Base-by-base conservation (phyloP, 1,139 yeast species). In the Debaryomyces nepalensis region DNA sequence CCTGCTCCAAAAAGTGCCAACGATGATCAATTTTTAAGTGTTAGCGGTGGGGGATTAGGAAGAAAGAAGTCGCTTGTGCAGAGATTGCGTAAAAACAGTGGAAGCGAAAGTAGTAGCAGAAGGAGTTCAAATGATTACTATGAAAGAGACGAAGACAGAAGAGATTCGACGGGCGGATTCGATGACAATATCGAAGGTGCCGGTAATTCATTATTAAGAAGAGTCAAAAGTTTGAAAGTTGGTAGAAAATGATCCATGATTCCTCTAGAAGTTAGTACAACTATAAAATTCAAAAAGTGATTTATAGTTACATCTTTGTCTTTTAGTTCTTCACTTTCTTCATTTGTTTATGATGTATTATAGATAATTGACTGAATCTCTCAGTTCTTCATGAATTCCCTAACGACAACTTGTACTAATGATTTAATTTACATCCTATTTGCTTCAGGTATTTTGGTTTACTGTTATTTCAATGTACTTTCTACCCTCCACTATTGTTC, bases 151-250 rank as follows among this genome's bases (percentile, higher is more conserved):
- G 53, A 47, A 29, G 49, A 53, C 29, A 54, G 66, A 46, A 52
- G 61, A 39, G 62, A 60, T 6, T 55, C 60, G 6, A 44, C 55
- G 30, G 54, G 54, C 36, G 43, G 36, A 41, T 34, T 46, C 35
- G 58, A 59, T 11, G 69, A 63, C 30, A 70, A 61, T 19, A 68
- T 64, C 26, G 71, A 66, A 29, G 67, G 64, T 33, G 47, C 60
- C 24, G 65, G 68, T 26, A 63, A 68, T 62, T 71, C 88, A 8
- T 74, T 90, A 51, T 70, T 90, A 55, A 81, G 87, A 58, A 83
- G 97, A 63, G 97, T 90, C 35, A 87, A 87, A 69, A 87, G 96
- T 73, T 77, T 90, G 68, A 87, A 85, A 66, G 95, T 87, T 39
- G 81, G 87, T 44, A 66, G 74, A 52, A 58, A 45, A 53, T 47